A percentile compares a stretch with the other conserved stretches of the same genome.
Conservation (phyloP, 2,329 filamentous ascomycete species). For the Fusarium liriodendri region DNA sequence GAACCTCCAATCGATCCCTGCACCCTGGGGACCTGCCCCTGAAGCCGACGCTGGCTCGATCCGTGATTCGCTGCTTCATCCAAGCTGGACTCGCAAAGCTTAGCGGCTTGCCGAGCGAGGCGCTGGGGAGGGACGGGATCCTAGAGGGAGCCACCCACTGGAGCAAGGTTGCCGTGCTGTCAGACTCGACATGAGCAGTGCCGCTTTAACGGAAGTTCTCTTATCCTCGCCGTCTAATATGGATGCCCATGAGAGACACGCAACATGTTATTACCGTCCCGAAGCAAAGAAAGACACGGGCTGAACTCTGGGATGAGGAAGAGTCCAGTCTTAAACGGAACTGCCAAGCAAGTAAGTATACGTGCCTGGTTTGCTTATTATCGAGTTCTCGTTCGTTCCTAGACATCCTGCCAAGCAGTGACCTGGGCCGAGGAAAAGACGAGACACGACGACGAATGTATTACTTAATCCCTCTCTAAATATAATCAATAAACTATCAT, state of each 20-base stretch:
- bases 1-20: constrained; percentile 7
- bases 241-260: not conserved
- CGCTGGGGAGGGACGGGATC: constrained; percentile 34
- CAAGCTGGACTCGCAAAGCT: constrained; percentile 25
- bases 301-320: not conserved
- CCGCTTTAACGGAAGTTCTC: not conserved
- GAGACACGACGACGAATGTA: too few relatives aligned
- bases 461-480: too few relatives aligned
- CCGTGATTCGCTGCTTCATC: constrained; percentile 31
- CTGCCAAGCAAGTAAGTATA: not conserved
- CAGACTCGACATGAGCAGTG: not conserved
- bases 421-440: too few relatives aligned
- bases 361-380: not conserved
- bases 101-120: constrained; percentile 39
- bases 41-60: constrained; percentile 30
- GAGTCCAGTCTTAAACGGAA: not conserved
- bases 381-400: not conserved
- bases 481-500: too few relatives aligned
- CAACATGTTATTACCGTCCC: not conserved
- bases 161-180: not conserved
- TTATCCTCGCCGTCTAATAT: not conserved
- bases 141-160: not conserved
- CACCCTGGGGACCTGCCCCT: constrained; percentile 33
- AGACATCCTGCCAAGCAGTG: not conserved
- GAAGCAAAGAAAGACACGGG: not conserved